phyloP scores from a whole-genome alignment of 371 early-diverging fungal genomes.

The Mucor circinelloides region DNA sequence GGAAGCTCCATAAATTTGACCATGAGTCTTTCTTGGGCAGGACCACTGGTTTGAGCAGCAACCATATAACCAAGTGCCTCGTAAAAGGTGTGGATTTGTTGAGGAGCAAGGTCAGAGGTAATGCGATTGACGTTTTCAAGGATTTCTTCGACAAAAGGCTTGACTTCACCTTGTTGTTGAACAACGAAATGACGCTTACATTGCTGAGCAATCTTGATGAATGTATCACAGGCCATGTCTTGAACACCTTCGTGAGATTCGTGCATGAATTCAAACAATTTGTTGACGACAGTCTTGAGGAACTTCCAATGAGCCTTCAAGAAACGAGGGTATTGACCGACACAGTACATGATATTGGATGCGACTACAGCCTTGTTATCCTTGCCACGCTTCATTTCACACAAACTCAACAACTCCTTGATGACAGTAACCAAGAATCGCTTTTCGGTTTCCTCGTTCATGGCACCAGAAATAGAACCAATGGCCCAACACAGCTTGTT shows the following conservation, averaged over 20 bases:
- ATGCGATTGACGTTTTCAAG: conserved; percentile 74
- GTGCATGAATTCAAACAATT: conserved; percentile 99
- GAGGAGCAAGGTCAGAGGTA: conserved; percentile 87
- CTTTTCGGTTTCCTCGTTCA: conserved; percentile 96
- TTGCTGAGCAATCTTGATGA: conserved; percentile 97
- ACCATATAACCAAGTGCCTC: conserved; percentile 97
- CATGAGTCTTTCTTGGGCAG: conserved; percentile 80
- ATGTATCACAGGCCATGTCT: conserved; percentile 99
- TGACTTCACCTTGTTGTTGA: conserved; percentile 83
- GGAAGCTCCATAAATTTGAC: conserved; percentile 86
- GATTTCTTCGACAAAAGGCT: conserved; percentile 95
- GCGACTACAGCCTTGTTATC: conserved; percentile 99
- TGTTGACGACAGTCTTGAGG: conserved; percentile 99
- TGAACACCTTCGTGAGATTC: conserved; percentile 99
- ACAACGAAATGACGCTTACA: conserved; percentile 94
- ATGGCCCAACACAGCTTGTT: conserved; percentile 99
- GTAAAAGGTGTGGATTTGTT: conserved; percentile 95
- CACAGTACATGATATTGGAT: conserved; percentile 99
- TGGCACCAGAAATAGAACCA: conserved; percentile 97
- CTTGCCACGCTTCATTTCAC: conserved; percentile 95
- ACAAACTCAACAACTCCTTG: conserved; percentile 93
- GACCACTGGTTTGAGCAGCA: conserved; percentile 77
- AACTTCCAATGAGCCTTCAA: conserved; percentile 99
- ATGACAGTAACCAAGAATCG: conserved; percentile 98
- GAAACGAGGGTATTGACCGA: conserved; percentile 99